Base-by-base conservation (phyloP, 768 basidiomycete genomes). In the Serendipita sp. region DNA sequence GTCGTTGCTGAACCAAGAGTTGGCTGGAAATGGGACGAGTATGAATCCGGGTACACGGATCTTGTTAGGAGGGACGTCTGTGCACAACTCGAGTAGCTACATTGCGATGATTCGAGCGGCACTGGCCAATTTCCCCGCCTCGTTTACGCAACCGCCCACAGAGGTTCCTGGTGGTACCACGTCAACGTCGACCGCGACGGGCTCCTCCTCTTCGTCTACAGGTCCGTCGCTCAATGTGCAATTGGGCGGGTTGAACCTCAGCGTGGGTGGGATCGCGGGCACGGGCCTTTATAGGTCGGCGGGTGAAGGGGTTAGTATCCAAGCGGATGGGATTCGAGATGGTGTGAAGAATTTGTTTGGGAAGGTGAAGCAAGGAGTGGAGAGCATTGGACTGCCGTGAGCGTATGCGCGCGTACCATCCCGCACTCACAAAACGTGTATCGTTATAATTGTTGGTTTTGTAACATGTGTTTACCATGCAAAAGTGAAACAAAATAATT, bases 61-160 rank as follows among this genome's bases (percentile, higher is more conserved):
- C 43, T 72, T 99, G 2, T 81, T 99, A 2, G 96, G 95, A 1
- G 95, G 96, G 16, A 97, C 93, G 41, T 94, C 87, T 67, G 80
- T 99, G 13, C 94, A 96, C 71, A 98, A 97, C 70, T 96, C 95
- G 3, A 16, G 5, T 65, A 94, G 91, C 65, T 96, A 89, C 73
- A 74, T 97, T 43, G 86, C 90, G 67, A 95, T 96, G 92, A 75
- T 96, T 44, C 82, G 84, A 53, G 76, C 83, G 20, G 85, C 88
- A 11, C 84, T 84, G 17, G 72, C 75, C 53, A 77, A 74, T 60
- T 86, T 84, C 74, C 80, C 83, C 2, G 70, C 75, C 24, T 80
- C 82, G 4, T 83, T 88, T 42, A 89, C 82, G 69, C 86, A 83
- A 61, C 86, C 83, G 24, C 89, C 84, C 3, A 84, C 82, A 4